phyloP scores from a whole-genome alignment of 1,284 basidiomycete species.

The Puccinia coronata region DNA sequence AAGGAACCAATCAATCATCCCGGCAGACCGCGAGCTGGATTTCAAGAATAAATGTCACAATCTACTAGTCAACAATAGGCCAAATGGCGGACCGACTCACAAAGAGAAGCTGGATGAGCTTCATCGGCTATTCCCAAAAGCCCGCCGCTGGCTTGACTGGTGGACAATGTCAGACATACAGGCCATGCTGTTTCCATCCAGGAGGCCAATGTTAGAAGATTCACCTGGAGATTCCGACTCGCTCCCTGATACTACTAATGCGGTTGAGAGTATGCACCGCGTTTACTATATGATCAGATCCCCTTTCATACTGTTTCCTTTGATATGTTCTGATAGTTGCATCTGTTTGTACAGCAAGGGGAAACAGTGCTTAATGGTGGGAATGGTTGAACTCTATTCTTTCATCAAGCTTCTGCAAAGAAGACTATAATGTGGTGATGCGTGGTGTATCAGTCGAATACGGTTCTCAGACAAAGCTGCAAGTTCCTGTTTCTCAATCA shows the following conservation, averaged over 20 bases:
- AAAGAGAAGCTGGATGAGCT: conserved; percentile 1
- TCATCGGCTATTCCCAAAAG: not conserved
- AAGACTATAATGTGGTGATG: not conserved
- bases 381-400: not conserved
- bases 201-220: not conserved
- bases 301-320: no score
- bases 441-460: not conserved
- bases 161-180: not conserved
- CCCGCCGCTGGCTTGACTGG: conserved; percentile 16
- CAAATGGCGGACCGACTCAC: not conserved
- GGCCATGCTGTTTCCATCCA: conserved; percentile 3
- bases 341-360: not conserved
- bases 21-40: no score
- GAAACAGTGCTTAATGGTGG: not conserved
- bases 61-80: not conserved
- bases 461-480: not conserved
- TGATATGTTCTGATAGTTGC: no score
- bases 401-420: not conserved
- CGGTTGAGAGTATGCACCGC: not conserved
- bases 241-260: conserved; percentile 12
- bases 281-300: conserved; percentile 10
- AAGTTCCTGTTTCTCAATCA: not conserved
- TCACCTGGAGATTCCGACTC: not conserved
- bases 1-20: no score
- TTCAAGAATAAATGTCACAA: not conserved